These are phyloP conservation scores for Blastomyces silverae DNA, from an alignment of 2,329 filamentous ascomycete genomes.

Conservation along the genomic window DNA sequence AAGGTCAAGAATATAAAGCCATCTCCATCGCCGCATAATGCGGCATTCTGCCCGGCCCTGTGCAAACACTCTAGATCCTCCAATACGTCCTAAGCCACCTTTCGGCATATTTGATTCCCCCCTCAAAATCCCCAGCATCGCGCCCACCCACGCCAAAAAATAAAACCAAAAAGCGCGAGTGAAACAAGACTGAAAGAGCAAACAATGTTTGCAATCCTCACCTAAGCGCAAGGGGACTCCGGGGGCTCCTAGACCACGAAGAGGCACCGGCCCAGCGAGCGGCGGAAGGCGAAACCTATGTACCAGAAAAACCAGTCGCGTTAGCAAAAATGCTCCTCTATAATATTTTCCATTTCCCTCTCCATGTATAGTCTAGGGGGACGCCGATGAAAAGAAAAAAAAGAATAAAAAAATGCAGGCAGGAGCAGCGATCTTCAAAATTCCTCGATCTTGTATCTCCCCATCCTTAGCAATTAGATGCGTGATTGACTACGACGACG, in stretches of 20 bases:
- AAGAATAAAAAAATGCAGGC: not conserved
- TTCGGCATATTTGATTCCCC: not conserved
- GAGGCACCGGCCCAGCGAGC: conserved; percentile 15
- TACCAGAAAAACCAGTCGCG: not conserved
- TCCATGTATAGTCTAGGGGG: not conserved
- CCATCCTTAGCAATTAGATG: no score
- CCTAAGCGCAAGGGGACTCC: conserved; percentile 54
- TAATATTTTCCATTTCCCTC: not conserved
- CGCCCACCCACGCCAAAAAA: not conserved
- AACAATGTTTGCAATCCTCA: conserved; percentile 33
- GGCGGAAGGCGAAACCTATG: conserved; percentile 16
- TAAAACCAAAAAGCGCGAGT: not conserved
- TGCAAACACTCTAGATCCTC: not conserved
- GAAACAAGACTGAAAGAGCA: conserved; percentile 22
- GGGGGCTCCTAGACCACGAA: conserved; percentile 34
- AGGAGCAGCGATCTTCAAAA: no score
- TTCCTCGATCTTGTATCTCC: no score
- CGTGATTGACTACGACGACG: no score
- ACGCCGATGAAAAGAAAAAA: not conserved
- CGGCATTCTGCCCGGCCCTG: not conserved
- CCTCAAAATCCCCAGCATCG: not conserved
- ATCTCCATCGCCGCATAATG: not conserved
- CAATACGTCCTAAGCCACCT: not conserved
- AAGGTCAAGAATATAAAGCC: not conserved
- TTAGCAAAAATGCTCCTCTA: not conserved